Evolutionary conservation across 108 stramenopile genomes (phyloP), one percentile per base, ranked within the genome.

Genomic region (Cyclotella kingstonii): DNA sequence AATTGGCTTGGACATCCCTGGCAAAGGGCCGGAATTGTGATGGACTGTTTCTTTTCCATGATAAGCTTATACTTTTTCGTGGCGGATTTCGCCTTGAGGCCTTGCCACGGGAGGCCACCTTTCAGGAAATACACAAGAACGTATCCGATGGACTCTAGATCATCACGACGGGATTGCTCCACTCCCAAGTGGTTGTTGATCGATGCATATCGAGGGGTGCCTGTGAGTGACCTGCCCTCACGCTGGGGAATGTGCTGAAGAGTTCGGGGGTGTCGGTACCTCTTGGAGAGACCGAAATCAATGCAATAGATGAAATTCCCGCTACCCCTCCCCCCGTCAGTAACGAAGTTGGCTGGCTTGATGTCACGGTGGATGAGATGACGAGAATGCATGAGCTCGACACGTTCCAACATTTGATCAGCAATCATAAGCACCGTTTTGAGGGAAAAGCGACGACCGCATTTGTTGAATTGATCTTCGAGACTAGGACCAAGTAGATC

Each of bases 401-500:
- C 96, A 31, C 98, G 80, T 68, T 98, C 98, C 45, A 98, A 70
- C 84, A 98, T 91, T 68, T 98, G 98, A 74, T 98, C 98, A 0
- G 98, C 98, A 41, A 98, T 78, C 89, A 96, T 96, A 21, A 97
- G 82, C 7, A 97, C 96, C 11, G 96, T 96, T 78, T 94, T 95
- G 45, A 98, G 84, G 26, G 89, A 87, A 59, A 98, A 98, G 8
- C 95, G 68, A 14, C 96, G 90, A 3, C 96, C 95, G 65, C 96
- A 97, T 64, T 95, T 96, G 81, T 96, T 97, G 86, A 98, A 98
- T 47, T 95, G 93, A 84, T 98, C 98, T 69, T 98, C 98, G 6
- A 98, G 73, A 18, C 93, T 95, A 18, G 95, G 96, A n/a, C 98
- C 98, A 11, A 98, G 81, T 5, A 98, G 79, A 63, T 98, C 98